phyloP scores from a whole-genome alignment of 2,329 filamentous ascomycete species.

The Leptographium wingfieldii region DNA sequence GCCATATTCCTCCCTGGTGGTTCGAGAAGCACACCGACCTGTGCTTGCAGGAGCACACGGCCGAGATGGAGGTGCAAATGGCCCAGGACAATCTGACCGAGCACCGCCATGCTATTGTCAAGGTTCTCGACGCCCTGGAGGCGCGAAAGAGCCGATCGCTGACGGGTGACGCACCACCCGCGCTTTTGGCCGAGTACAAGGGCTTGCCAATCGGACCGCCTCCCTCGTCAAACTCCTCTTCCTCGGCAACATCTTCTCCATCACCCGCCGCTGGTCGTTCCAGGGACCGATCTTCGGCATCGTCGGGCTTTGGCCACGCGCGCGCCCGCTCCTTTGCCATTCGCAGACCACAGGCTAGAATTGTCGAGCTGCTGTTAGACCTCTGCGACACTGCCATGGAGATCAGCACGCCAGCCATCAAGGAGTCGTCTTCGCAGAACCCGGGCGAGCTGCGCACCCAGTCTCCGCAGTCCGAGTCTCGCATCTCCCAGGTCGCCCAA shows the following conservation, averaged over 20 bases:
- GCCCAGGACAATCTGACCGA: slow-evolving; percentile 85
- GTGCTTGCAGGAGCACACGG: slow-evolving; percentile 87
- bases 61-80: slow-evolving; percentile 96
- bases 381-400: slow-evolving; percentile 92
- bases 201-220: slow-evolving; percentile 71
- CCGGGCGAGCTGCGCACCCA: slow-evolving; percentile 77
- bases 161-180: slow-evolving; percentile 36
- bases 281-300: slow-evolving; percentile 54
- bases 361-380: slow-evolving; percentile 89
- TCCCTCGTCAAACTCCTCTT: slow-evolving; percentile 43
- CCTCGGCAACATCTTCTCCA: slow-evolving; percentile 40
- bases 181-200: slow-evolving; percentile 69
- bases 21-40: slow-evolving; percentile 98
- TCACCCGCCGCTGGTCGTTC: slow-evolving; percentile 62
- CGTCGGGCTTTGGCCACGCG: slow-evolving; percentile 62
- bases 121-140: slow-evolving; percentile 84
- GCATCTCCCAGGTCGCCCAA: slow-evolving; percentile 85
- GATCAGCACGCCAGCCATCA: slow-evolving; percentile 87
- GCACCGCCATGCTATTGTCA: slow-evolving; percentile 89
- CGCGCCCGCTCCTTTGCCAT: slow-evolving; percentile 84
- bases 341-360: slow-evolving; percentile 75
- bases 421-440: slow-evolving; percentile 57
- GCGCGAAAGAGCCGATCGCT: slow-evolving; percentile 55
- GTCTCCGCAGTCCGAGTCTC: slow-evolving; percentile 89
- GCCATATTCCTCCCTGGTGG: slow-evolving; percentile 97